Evolutionary conservation across 306 rosid genomes (phyloP).

Genomic region (Mimosa pudica): DNA sequence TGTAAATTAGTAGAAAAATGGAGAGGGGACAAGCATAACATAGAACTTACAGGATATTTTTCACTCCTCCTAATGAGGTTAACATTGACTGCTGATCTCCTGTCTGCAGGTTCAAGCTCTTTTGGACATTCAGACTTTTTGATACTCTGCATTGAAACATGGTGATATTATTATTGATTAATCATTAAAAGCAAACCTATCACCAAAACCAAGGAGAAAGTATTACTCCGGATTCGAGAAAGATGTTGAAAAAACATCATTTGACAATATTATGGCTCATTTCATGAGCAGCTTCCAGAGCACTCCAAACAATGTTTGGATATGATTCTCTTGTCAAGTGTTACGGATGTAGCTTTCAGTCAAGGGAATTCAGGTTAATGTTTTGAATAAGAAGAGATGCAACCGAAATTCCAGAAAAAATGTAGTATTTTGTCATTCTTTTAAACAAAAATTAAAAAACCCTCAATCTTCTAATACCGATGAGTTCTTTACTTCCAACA

Average conservation of each 20-base stretch:
- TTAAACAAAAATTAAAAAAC: slow-evolving; percentile 11
- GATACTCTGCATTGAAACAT: slow-evolving; percentile 69
- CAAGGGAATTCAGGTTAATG: background rate
- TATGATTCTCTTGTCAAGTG: background rate
- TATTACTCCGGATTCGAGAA: slow-evolving; percentile 24
- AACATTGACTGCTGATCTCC: slow-evolving; percentile 79
- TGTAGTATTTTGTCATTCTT: slow-evolving; percentile 28
- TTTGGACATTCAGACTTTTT: slow-evolving; percentile 88
- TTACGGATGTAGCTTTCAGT: background rate
- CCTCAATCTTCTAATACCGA: slow-evolving; percentile 16
- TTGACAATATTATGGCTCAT: slow-evolving; percentile 10
- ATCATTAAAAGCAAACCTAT: slow-evolving; percentile 4
- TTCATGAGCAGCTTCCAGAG: background rate
- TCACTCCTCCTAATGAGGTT: slow-evolving; percentile 85
- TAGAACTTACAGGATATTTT: slow-evolving; percentile 73
- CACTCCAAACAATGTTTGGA: slow-evolving; percentile 22
- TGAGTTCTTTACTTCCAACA: slow-evolving; percentile 16
- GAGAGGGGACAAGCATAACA: slow-evolving; percentile 33
- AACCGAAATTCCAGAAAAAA: slow-evolving; percentile 5
- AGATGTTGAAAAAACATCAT: slow-evolving; percentile 22
- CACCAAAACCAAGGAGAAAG: slow-evolving; percentile 11
- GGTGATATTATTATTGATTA: slow-evolving; percentile 21
- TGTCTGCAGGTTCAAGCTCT: slow-evolving; percentile 91
- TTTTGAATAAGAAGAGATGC: slow-evolving; percentile 9
- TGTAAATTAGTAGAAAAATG: slow-evolving; percentile 1